phyloP scores from a whole-genome alignment of 257 asterid species.

The Penstemon eatonii region DNA sequence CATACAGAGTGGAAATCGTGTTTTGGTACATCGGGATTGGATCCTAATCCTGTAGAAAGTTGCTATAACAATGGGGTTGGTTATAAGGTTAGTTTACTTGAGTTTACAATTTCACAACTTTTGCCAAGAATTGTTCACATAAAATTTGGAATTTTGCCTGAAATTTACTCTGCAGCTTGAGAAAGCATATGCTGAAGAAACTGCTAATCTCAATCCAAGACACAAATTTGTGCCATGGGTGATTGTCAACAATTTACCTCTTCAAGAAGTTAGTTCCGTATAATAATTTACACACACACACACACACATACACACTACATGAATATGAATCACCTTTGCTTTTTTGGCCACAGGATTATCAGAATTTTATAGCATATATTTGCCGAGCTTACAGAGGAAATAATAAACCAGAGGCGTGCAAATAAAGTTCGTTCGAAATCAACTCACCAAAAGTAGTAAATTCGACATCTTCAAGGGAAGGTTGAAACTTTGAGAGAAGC shows the following conservation, averaged over 20 bases:
- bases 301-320: background rate
- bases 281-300: no score
- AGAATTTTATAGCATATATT: slow-evolving; percentile 58
- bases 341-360: slow-evolving; percentile 60
- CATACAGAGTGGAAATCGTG: slow-evolving; percentile 73
- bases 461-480: slow-evolving; percentile 30
- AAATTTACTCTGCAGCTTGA: slow-evolving; percentile 55
- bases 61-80: slow-evolving; percentile 70
- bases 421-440: slow-evolving; percentile 28
- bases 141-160: background rate
- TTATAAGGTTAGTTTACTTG: slow-evolving; percentile 41
- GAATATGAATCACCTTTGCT: background rate
- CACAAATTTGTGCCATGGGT: slow-evolving; percentile 94
- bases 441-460: slow-evolving; percentile 27
- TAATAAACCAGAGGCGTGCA: slow-evolving; percentile 56
- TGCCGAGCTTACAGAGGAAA: slow-evolving; percentile 70
- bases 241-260: slow-evolving; percentile 66
- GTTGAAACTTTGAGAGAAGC: slow-evolving; percentile 22
- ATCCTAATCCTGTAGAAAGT: slow-evolving; percentile 45
- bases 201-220: slow-evolving; percentile 62
- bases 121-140: background rate
- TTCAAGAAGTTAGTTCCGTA: slow-evolving; percentile 55
- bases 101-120: background rate
- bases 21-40: slow-evolving; percentile 47
- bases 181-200: slow-evolving; percentile 65